Evolutionary conservation across 306 rosid genomes (phyloP).

Genomic region (Medicago lupulina): DNA sequence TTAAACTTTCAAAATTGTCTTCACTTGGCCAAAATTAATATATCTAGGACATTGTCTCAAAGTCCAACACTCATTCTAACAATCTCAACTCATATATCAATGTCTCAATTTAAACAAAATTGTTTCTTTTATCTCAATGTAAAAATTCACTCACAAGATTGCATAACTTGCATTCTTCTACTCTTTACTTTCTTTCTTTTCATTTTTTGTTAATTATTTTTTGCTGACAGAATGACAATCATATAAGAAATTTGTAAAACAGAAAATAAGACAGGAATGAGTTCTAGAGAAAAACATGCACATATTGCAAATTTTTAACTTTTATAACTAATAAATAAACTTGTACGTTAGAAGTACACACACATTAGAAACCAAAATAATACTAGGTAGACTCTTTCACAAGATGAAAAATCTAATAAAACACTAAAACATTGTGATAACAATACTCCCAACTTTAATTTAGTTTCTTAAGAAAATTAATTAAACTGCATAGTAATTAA

Average conservation of each 20-base stretch:
- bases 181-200: no score
- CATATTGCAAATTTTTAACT: background rate
- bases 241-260: background rate
- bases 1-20: no score
- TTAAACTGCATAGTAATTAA: background rate
- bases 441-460: background rate
- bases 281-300: background rate
- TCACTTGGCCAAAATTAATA: no score
- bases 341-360: background rate
- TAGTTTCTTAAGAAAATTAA: background rate
- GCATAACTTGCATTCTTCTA: no score
- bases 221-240: background rate
- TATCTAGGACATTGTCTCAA: no score
- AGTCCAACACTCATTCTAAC: no score
- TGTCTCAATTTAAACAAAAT: no score
- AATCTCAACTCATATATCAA: no score
- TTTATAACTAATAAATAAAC: conserved; percentile 13
- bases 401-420: background rate
- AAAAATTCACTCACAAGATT: no score
- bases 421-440: background rate
- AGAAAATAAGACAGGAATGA: background rate
- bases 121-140: no score
- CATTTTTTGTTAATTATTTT: no score
- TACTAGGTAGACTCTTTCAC: background rate
- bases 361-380: background rate